These are phyloP conservation scores for Abrus pulchellus DNA, from an alignment of 306 rosid genomes.

Conservation along the genomic window DNA sequence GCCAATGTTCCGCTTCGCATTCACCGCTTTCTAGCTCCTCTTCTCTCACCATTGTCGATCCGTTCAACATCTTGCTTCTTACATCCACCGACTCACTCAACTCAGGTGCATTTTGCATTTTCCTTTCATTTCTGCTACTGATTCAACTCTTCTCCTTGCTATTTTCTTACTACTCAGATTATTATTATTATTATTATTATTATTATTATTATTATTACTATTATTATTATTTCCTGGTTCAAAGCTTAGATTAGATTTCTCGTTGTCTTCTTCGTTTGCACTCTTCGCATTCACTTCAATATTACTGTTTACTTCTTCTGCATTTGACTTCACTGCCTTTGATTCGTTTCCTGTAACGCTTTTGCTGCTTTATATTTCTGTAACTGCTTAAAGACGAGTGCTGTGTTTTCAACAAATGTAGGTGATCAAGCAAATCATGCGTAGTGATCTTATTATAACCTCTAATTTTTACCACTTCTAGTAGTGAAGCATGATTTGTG, in stretches of 20 bases:
- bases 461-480: background rate
- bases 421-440: constrained; percentile 29
- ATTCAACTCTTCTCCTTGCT: constrained; percentile 16
- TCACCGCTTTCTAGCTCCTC: constrained; percentile 48
- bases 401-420: constrained; percentile 46
- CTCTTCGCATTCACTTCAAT: constrained; percentile 29
- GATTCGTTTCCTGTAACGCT: constrained; percentile 8
- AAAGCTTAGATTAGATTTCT: background rate
- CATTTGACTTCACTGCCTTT: constrained; percentile 11
- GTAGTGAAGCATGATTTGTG: background rate
- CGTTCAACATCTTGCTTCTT: constrained; percentile 37
- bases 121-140: constrained; percentile 11
- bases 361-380: background rate
- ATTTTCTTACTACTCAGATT: background rate
- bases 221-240: background rate
- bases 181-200: background rate
- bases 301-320: constrained; percentile 16
- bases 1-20: constrained; percentile 42
- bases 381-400: constrained; percentile 27
- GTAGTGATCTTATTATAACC: constrained; percentile 32
- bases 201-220: background rate
- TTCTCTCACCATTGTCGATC: constrained; percentile 60
- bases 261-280: constrained; percentile 1
- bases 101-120: constrained; percentile 45
- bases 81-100: constrained; percentile 41